These are phyloP conservation scores for Aspergillus niger DNA, from an alignment of 2,329 filamentous ascomycete species.

Conservation along the genomic window DNA sequence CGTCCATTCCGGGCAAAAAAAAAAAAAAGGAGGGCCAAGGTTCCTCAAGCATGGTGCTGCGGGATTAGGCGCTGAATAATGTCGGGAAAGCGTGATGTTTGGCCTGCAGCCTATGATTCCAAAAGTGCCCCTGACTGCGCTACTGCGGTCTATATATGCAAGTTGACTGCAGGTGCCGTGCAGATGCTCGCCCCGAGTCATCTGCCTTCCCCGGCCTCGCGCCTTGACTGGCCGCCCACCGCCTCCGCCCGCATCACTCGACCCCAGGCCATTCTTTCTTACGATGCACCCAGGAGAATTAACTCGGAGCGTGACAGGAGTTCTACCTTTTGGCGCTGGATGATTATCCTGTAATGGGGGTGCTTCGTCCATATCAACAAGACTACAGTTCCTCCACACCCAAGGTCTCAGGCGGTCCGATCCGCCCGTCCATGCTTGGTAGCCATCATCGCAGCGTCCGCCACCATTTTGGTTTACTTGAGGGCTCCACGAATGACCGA, in stretches of 20 bases:
- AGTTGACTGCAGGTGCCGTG: conserved; percentile 2
- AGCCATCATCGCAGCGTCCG: not conserved
- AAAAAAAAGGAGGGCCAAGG: too few species aligned
- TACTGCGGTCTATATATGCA: not conserved
- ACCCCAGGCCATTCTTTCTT: not conserved
- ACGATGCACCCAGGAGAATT: too few species aligned
- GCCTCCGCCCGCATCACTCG: not conserved
- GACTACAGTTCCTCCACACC: not conserved
- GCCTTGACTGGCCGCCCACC: not conserved
- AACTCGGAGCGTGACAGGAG: too few species aligned
- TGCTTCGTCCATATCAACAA: too few species aligned
- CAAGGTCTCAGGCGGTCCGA: not conserved
- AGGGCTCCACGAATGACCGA: conserved; percentile 19
- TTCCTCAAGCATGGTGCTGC: too few species aligned
- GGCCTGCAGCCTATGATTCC: not conserved
- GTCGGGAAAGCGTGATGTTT: not conserved
- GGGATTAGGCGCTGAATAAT: too few species aligned
- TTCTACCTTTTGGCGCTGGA: too few species aligned
- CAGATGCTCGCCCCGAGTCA: not conserved
- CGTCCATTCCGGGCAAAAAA: not conserved
- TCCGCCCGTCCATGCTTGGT: not conserved
- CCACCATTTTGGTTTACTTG: not conserved
- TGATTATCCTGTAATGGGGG: too few species aligned
- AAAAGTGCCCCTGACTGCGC: not conserved
- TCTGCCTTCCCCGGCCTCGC: not conserved